Evolutionary conservation across 768 basidiomycete species (phyloP).

Genomic region (Boletus vinaceobasis): DNA sequence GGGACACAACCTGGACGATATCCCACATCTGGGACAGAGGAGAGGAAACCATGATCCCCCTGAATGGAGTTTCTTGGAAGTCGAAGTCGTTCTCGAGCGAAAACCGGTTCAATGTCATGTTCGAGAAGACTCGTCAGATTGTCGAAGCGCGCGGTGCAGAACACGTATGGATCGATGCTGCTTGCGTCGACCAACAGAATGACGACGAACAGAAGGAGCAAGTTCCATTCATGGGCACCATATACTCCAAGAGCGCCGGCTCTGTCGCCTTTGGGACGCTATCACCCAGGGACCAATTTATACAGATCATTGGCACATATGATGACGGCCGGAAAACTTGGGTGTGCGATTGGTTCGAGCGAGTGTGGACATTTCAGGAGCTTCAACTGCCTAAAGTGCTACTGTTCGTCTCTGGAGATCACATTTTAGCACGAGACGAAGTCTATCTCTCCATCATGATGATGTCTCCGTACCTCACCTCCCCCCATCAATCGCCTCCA

Average conservation of each 20-base stretch:
- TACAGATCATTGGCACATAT: background rate
- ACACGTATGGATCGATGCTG: conserved; percentile 13
- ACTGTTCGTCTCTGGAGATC: conserved; percentile 11
- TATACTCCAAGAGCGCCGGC: conserved; percentile 9
- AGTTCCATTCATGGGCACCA: conserved; percentile 3
- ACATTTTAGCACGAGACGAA: conserved; percentile 1
- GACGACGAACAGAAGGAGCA: background rate
- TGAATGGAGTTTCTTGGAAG: background rate
- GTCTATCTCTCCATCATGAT: conserved; percentile 6
- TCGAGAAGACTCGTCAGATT: background rate
- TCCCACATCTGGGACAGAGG: conserved; percentile 8
- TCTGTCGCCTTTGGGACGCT: conserved; percentile 8
- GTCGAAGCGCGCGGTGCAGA: background rate
- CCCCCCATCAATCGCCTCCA: background rate
- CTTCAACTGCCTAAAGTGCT: conserved; percentile 5
- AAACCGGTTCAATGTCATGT: conserved; percentile 2
- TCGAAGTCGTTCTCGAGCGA: conserved; percentile 4
- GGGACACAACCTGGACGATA: conserved; percentile 9
- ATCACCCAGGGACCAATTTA: background rate
- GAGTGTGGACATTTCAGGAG: conserved; percentile 15
- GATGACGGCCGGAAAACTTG: conserved; percentile 6
- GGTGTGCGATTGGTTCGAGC: conserved; percentile 14
- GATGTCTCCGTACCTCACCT: conserved; percentile 11
- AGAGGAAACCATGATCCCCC: background rate
- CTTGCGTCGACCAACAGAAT: conserved; percentile 1